Evolutionary conservation across 148 eudicot genomes (phyloP).

Genomic region (Spergularia bocconei): DNA sequence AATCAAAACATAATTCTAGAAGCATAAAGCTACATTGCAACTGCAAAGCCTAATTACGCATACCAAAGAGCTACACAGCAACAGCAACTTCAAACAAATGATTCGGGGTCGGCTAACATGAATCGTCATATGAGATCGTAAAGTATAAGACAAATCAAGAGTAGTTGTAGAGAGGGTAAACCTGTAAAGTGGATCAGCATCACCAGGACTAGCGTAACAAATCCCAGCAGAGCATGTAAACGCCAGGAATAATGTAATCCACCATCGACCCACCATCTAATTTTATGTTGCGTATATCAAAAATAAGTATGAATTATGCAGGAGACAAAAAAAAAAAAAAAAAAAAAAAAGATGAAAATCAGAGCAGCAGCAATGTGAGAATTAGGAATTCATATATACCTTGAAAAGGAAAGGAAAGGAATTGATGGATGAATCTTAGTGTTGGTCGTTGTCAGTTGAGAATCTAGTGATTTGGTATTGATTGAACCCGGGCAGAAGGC

Average conservation of each 20-base stretch:
- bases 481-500: not conserved
- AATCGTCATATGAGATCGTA: no score
- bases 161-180: constrained; percentile 20
- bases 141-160: not conserved
- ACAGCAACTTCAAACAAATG: not conserved
- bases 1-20: not conserved
- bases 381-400: not conserved
- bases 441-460: not conserved
- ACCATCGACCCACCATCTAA: constrained; percentile 50
- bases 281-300: not conserved
- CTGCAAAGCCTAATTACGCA: not conserved
- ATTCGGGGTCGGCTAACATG: no score
- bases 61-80: not conserved
- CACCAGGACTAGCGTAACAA: constrained; percentile 71
- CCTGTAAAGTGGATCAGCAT: constrained; percentile 72
- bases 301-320: not conserved
- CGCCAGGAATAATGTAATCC: constrained; percentile 36
- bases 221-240: constrained; percentile 31
- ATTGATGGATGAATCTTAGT: not conserved
- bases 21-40: not conserved
- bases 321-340: not conserved
- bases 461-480: not conserved
- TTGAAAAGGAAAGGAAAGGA: not conserved
- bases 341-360: not conserved
- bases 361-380: not conserved